Evolutionary conservation across 2,329 filamentous ascomycete genomes (phyloP), one percentile per base, ranked within the genome.

Genomic region (Stagonosporopsis chrysanthemi): DNA sequence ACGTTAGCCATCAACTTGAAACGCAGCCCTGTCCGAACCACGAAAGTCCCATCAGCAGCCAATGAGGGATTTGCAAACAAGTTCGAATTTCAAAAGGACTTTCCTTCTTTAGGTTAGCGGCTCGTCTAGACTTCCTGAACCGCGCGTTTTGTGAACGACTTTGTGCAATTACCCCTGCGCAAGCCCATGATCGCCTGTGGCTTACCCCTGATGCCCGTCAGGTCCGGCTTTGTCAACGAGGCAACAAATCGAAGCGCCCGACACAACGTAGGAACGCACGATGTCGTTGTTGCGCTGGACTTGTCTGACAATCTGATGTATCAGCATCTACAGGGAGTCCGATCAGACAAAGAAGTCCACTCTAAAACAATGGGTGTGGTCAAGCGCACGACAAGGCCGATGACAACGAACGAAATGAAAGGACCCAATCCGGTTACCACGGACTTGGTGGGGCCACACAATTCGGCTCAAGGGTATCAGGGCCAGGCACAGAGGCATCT

Each of bases 171-270:
- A 47, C 60, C 61, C 66, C 63, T 68, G 67, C 65, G 61, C 60
- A 62, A 68, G 65, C 58, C 57, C 52, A 59, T 57, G 62, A 62
- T 65, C 57, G 57, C 49, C 58, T 51, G 35, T 38, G 22, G 24
- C 41, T 58, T 67, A 61, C 64, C 67, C 67, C 65, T 68, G 67
- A 65, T 52, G 46, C 57, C 51, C 57, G 52, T 56, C 61, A 59
- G 41, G 60, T 58, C 59, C 47, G 48, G 48, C 56, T 52, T 54
- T 58, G 58, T 53, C 62, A 53, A 58, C 51, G 31, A 42, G 62
- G 52, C 51, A 50, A 59, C 63, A 53, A 48, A 57, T 55, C 46
- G 58, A 65, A 65, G 64, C 66, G 66, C 63, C 19, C 57, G 48
- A 29, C 29, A 43, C 23, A 3, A 43, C 6, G 54, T 39, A 52